Evolutionary conservation across 2,329 filamentous ascomycete species (phyloP).

Genomic region (Hyphodiscus sp.): DNA sequence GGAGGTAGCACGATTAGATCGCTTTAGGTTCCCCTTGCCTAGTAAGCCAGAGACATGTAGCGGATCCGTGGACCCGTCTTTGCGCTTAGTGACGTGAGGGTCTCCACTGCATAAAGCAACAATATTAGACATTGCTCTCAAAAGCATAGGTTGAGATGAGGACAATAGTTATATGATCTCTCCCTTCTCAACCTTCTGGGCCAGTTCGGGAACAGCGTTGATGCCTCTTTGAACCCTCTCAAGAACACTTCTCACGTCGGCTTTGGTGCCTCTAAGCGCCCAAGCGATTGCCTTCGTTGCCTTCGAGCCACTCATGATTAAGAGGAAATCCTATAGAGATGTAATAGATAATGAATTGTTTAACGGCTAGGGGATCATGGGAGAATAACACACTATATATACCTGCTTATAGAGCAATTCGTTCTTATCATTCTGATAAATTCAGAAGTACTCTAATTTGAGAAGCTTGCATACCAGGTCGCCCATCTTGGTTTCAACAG

Average conservation of each 20-base stretch:
- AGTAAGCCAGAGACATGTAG: slow-evolving; percentile 7
- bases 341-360: background rate
- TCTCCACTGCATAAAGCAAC: slow-evolving; percentile 2
- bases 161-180: background rate
- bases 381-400: no score
- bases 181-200: slow-evolving; percentile 2
- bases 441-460: no score
- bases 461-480: no score
- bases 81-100: slow-evolving; percentile 1
- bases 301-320: background rate
- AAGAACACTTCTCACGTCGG: background rate
- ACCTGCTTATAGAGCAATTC: no score
- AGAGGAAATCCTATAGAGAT: background rate
- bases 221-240: slow-evolving; percentile 1
- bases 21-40: slow-evolving; percentile 3
- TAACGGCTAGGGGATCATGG: background rate
- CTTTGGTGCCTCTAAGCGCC: slow-evolving; percentile 1
- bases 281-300: background rate
- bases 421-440: no score
- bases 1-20: slow-evolving; percentile 1
- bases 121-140: background rate
- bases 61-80: slow-evolving; percentile 4
- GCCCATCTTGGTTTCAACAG: no score
- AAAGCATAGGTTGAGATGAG: background rate
- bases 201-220: slow-evolving; percentile 1